These are phyloP conservation scores for Saussurea involucrata DNA, from an alignment of 129 eudicot genomes.

Conservation along the genomic window DNA sequence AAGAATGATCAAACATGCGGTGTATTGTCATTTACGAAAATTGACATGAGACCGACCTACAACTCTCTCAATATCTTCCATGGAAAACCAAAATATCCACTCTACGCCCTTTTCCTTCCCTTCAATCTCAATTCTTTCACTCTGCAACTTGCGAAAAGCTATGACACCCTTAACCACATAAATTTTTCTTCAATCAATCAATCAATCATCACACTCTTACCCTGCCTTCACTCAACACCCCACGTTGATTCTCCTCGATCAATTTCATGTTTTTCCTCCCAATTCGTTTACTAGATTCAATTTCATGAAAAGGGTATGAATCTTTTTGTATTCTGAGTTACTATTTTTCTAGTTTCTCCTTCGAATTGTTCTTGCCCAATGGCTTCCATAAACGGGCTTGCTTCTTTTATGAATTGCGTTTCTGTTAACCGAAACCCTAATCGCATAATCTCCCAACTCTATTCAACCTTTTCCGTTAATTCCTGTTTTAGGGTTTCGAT, in stretches of 20 bases:
- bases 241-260: background rate
- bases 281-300: background rate
- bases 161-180: slow-evolving; percentile 20
- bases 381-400: slow-evolving; percentile 34
- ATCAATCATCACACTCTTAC: background rate
- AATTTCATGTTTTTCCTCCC: slow-evolving; percentile 14
- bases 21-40: slow-evolving; percentile 20
- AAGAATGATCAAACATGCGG: slow-evolving; percentile 12
- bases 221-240: slow-evolving; percentile 4
- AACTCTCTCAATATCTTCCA: background rate
- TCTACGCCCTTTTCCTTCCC: background rate
- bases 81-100: background rate
- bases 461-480: slow-evolving; percentile 1
- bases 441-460: background rate
- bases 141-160: slow-evolving; percentile 14
- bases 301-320: background rate
- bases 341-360: background rate
- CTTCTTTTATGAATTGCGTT: slow-evolving; percentile 16
- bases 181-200: background rate
- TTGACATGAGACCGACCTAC: slow-evolving; percentile 12
- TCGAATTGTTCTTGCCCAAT: slow-evolving; percentile 5
- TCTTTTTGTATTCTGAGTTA: background rate
- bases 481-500: slow-evolving; percentile 35
- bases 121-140: slow-evolving; percentile 2
- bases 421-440: slow-evolving; percentile 14